Evolutionary conservation across 257 asterid genomes (phyloP).

Genomic region (Solanum virginianum): DNA sequence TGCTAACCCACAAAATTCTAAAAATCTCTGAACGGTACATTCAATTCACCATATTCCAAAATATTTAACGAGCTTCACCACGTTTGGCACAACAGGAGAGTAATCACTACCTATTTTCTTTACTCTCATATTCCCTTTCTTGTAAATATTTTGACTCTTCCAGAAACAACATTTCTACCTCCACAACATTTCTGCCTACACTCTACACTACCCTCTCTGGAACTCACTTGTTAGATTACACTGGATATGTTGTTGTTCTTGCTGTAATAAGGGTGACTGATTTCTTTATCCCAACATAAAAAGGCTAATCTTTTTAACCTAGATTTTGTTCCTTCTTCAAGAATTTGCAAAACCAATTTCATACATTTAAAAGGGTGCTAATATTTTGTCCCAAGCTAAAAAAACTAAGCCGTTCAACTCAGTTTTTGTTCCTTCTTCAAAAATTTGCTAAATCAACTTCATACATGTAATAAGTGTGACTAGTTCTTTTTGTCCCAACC

Average conservation of each 20-base stretch:
- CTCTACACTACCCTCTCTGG: too few relatives aligned
- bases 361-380: background rate
- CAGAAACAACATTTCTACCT: rapidly evolving
- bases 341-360: background rate
- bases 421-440: background rate
- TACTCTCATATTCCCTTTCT: background rate
- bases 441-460: background rate
- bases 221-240: too few relatives aligned
- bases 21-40: background rate
- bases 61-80: background rate
- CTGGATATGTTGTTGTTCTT: too few relatives aligned
- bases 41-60: background rate
- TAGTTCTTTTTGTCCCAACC: background rate
- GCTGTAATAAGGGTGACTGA: background rate
- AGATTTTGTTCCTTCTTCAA: background rate
- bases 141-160: background rate
- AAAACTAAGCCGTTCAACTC: background rate
- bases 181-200: background rate
- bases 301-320: background rate
- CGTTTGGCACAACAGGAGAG: background rate
- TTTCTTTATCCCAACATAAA: background rate
- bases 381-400: background rate
- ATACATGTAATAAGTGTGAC: background rate
- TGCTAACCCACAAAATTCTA: background rate
- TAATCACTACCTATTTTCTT: background rate